Evolutionary conservation across 2,329 filamentous ascomycete genomes (phyloP).

Genomic region (Colletotrichum spinosum): DNA sequence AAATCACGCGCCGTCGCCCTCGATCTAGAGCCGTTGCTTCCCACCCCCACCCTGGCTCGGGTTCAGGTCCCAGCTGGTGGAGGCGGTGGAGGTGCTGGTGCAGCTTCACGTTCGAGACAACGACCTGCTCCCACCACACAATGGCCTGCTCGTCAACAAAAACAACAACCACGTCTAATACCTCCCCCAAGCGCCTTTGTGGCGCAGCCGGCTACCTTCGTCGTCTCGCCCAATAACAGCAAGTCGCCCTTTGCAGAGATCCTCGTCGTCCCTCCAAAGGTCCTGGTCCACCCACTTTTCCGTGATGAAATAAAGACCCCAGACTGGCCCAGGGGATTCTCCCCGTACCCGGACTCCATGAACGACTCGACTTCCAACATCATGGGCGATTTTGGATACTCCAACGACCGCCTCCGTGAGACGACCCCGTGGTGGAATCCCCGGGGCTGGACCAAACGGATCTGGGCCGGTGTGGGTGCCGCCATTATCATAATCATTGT

Average conservation of each 20-base stretch:
- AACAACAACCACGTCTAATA: neutral
- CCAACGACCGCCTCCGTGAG: constrained; percentile 11
- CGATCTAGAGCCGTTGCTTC: constrained; percentile 30
- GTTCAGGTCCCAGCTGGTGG: too few relatives aligned
- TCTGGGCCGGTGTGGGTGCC: constrained; percentile 57
- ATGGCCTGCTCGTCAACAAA: too few relatives aligned
- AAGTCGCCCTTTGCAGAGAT: constrained; percentile 28
- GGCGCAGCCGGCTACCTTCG: constrained; percentile 31
- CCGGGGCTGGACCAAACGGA: constrained; percentile 64
- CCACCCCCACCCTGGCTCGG: constrained; percentile 22
- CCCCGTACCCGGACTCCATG: constrained; percentile 27
- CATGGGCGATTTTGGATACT: constrained; percentile 30
- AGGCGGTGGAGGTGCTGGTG: too few relatives aligned
- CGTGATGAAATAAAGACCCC: constrained; percentile 36
- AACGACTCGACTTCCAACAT: constrained; percentile 26
- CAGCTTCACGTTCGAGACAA: too few relatives aligned
- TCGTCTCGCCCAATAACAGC: constrained; percentile 15
- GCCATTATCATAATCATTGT: constrained; percentile 58
- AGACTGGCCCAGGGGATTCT: constrained; percentile 29
- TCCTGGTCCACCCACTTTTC: constrained; percentile 33
- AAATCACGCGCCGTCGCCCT: constrained; percentile 24
- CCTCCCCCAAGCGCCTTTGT: constrained; percentile 26
- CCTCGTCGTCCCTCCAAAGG: constrained; percentile 35
- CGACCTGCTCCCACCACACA: too few relatives aligned
- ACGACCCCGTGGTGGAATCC: constrained; percentile 54